phyloP scores from a whole-genome alignment of 805 yeast species.

The Zygosaccharomyces bisporus region DNA sequence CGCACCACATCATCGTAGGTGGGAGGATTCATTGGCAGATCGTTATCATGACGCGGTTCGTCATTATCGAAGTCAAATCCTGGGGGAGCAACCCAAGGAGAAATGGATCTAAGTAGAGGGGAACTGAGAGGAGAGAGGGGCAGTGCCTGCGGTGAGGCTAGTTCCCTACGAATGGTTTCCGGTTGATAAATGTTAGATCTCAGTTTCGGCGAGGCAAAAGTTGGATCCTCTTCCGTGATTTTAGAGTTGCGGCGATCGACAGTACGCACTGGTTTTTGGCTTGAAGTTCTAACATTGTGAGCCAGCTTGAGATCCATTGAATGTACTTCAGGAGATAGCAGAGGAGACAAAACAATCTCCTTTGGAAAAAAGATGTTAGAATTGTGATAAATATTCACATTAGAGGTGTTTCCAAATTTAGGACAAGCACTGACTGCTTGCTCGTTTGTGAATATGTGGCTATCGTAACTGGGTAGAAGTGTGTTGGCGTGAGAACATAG shows the following conservation, averaged over 20 bases:
- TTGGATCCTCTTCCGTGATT: constrained; percentile 15
- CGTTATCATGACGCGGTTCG: not conserved
- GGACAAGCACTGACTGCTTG: constrained; percentile 16
- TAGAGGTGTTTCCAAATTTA: constrained; percentile 19
- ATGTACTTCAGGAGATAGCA: constrained; percentile 52
- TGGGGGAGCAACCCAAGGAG: constrained; percentile 22
- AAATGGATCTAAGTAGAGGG: constrained; percentile 49
- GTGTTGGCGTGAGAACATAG: constrained; percentile 80
- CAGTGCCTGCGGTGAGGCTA: constrained; percentile 62
- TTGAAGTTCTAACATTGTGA: constrained; percentile 12
- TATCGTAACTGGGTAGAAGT: constrained; percentile 66
- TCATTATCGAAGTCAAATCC: constrained; percentile 19
- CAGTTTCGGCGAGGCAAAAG: constrained; percentile 33
- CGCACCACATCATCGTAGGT: constrained; percentile 33
- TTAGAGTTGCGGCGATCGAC: constrained; percentile 13
- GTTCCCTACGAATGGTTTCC: constrained; percentile 40
- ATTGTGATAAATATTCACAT: constrained; percentile 29
- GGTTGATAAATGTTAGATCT: constrained; percentile 57
- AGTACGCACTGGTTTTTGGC: constrained; percentile 13
- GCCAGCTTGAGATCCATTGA: constrained; percentile 39
- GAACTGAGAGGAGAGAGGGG: constrained; percentile 53
- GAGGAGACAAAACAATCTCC: constrained; percentile 42
- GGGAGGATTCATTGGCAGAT: constrained; percentile 36
- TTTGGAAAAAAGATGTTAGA: constrained; percentile 42
- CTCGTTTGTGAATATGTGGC: constrained; percentile 18